phyloP scores from a whole-genome alignment of 768 basidiomycete species.

The Crassisporium funariophilum region DNA sequence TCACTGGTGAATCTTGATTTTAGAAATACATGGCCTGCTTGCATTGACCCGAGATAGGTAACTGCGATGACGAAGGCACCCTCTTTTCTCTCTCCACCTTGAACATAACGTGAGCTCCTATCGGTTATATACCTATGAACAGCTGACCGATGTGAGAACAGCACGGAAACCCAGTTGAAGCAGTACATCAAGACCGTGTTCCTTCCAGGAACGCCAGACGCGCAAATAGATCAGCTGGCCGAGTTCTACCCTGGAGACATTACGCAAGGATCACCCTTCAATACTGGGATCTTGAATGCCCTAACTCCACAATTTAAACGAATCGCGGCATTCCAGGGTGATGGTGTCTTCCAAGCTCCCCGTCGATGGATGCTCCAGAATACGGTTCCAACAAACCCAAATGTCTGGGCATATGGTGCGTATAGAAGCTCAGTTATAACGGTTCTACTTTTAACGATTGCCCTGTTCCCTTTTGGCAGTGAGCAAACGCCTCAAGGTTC shows the following conservation, averaged over 20 bases:
- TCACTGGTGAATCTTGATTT: constrained; percentile 36
- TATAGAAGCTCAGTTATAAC: background rate
- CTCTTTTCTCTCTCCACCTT: constrained; percentile 50
- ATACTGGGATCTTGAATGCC: constrained; percentile 45
- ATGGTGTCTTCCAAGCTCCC: constrained; percentile 48
- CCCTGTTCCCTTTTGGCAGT: constrained; percentile 30
- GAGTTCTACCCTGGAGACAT: constrained; percentile 41
- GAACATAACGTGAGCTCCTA: constrained; percentile 47
- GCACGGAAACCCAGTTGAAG: constrained; percentile 25
- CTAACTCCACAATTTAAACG: constrained; percentile 50
- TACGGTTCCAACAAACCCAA: constrained; percentile 36
- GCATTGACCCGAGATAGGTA: constrained; percentile 29
- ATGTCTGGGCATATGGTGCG: constrained; percentile 43
- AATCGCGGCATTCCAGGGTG: constrained; percentile 48
- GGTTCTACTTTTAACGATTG: background rate
- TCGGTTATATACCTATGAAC: background rate
- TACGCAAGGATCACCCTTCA: constrained; percentile 53
- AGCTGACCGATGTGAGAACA: constrained; percentile 6
- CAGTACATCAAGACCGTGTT: constrained; percentile 29
- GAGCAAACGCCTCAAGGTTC: constrained; percentile 43
- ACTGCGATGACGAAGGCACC: constrained; percentile 66
- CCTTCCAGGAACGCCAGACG: constrained; percentile 31
- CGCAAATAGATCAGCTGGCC: constrained; percentile 31
- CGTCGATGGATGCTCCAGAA: constrained; percentile 45
- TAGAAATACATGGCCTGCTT: background rate